Percentiles rank a stretch among this genome's conserved stretches.
These are phyloP conservation scores for Sugiyamaella marilandica DNA, from an alignment of 805 yeast species.

Conservation along the genomic window DNA sequence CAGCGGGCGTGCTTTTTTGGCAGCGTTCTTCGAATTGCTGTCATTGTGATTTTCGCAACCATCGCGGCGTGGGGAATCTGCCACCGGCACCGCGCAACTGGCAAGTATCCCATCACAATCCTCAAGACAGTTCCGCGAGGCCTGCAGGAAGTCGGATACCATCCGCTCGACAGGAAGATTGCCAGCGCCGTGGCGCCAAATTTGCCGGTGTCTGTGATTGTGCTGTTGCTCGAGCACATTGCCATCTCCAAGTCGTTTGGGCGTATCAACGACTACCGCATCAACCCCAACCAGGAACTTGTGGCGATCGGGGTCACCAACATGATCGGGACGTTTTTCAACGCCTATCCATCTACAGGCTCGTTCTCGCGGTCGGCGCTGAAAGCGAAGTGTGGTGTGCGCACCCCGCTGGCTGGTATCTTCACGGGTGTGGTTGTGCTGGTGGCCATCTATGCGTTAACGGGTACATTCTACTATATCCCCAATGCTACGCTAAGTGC, in stretches of 20 bases:
- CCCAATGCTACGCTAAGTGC: constrained; percentile 87
- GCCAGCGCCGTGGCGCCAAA: constrained; percentile 62
- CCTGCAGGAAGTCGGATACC: constrained; percentile 67
- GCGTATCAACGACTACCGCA: constrained; percentile 83
- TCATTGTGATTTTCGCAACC: constrained; percentile 77
- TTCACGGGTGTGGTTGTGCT: constrained; percentile 86
- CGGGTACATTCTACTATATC: constrained; percentile 79
- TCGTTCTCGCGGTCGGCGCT: constrained; percentile 93
- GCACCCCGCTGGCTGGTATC: constrained; percentile 89
- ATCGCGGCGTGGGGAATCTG: constrained; percentile 76
- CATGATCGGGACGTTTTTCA: constrained; percentile 84
- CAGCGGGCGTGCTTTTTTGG: constrained; percentile 60
- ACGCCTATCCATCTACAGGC: constrained; percentile 94
- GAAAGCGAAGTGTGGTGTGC: constrained; percentile 91
- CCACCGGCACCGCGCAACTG: constrained; percentile 39
- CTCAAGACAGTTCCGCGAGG: constrained; percentile 83
- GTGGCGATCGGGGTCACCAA: constrained; percentile 91
- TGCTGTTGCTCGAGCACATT: constrained; percentile 83
- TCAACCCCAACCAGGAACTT: constrained; percentile 88
- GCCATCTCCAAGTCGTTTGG: constrained; percentile 93
- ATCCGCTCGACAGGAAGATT: constrained; percentile 58
- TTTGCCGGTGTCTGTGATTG: constrained; percentile 79
- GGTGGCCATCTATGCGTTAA: constrained; percentile 78
- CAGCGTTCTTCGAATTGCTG: constrained; percentile 74
- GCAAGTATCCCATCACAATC: constrained; percentile 48